Evolutionary conservation across 345 rosid genomes (phyloP), one percentile per base, ranked within the genome.

Genomic region (Fremontodendron californicum): DNA sequence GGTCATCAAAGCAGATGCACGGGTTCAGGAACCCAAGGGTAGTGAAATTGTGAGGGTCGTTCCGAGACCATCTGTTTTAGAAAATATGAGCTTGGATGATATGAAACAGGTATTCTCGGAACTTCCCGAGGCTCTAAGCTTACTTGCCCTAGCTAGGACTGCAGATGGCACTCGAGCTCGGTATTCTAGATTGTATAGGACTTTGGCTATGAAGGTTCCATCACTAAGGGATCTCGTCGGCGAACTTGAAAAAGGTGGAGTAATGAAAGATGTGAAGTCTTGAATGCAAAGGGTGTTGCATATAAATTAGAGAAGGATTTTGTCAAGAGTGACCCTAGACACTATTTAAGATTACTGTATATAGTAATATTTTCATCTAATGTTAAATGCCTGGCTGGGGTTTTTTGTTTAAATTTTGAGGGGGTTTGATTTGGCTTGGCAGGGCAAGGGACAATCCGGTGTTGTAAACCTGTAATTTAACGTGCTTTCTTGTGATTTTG

Each of bases 131-230:
- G 97, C 98, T 61, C 88, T 96, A 46, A 94, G 95, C 82, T 86
- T 92, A 84, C 90, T 94, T 18, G 98, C 97, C 37, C 77, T 94
- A 8, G 97, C 98, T 11, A 90, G 89, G 85, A 94, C 97, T 9
- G 97, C 97, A 6, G 99, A 96, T 35, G 97, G 97, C 31, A 94
- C 98, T 10, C 86, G 97, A 73, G 97, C 97, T 43, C 94, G 99
- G 39, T 96, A 93, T 82, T 89, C 99, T 62, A 90, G 99, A 73
- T 85, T 96, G 77, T 96, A 92, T 85, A 87, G 95, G 87, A 96
- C 99, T 60, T 85, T 96, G 81, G 99, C 97, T 60, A 91, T 89
- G 95, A 96, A 92, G 86, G 97, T 96, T 78, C 98, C 98, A 4
- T 88, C 99, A 9, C 82, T 94, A 33, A 87, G 91, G 86, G 95